A percentile compares a stretch with the other conserved stretches of the same genome.
phyloP scores from a whole-genome alignment of 2,329 filamentous ascomycete genomes.

The Fusarium sacchari region DNA sequence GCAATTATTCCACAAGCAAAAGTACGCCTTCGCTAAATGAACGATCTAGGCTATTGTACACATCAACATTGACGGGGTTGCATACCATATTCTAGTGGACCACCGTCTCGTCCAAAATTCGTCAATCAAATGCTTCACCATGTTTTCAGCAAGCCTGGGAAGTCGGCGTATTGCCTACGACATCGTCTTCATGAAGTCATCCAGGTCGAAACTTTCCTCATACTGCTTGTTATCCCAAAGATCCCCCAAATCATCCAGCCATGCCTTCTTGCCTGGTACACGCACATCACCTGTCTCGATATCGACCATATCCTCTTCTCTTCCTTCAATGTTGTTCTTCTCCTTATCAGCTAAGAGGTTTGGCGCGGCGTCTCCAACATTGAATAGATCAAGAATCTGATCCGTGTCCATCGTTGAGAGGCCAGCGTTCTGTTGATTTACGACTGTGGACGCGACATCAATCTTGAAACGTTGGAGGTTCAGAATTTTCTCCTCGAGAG shows the following conservation, averaged over 20 bases:
- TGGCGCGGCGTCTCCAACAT: constrained; percentile 81
- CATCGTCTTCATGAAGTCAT: constrained; percentile 96
- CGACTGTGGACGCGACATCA: constrained; percentile 95
- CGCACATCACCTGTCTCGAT: constrained; percentile 92
- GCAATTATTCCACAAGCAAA: constrained; percentile 39
- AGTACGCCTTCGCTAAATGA: constrained; percentile 45
- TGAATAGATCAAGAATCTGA: constrained; percentile 97
- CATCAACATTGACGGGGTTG: constrained; percentile 28
- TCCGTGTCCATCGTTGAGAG: constrained; percentile 97
- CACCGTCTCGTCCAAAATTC: constrained; percentile 14
- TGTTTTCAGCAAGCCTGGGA: constrained; percentile 4
- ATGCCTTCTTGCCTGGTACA: constrained; percentile 96
- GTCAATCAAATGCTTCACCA: constrained; percentile 3
- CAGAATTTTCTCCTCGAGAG: constrained; percentile 97
- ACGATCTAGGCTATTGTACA: constrained; percentile 43
- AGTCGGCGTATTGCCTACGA: constrained; percentile 55
- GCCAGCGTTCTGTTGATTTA: constrained; percentile 98
- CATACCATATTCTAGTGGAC: constrained; percentile 34
- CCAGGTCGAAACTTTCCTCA: constrained; percentile 96
- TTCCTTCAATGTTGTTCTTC: constrained; percentile 66
- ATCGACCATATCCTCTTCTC: constrained; percentile 90
- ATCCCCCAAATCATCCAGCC: constrained; percentile 93
- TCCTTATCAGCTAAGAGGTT: constrained; percentile 71
- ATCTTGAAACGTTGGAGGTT: constrained; percentile 99
- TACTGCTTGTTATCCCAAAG: constrained; percentile 98